A percentile compares a stretch with the other conserved stretches of the same genome.
Evolutionary conservation across 192 early-diverging fungal genomes (phyloP).

Genomic region (Geranomyces variabilis): DNA sequence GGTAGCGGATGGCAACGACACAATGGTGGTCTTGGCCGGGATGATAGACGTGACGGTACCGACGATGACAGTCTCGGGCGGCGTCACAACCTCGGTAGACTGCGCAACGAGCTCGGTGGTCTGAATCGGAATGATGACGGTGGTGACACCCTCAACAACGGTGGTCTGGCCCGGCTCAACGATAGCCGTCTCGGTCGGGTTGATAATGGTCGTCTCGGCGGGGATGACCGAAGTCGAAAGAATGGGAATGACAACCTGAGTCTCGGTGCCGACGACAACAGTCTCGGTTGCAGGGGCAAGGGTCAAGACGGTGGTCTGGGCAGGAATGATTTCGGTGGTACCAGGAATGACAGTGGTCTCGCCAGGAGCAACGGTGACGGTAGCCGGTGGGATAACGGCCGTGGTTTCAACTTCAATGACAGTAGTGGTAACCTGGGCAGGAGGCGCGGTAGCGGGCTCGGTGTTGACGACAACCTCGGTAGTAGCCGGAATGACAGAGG

Average conservation of each 20-base stretch:
- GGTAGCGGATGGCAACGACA: not conserved
- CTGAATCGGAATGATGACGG: not conserved
- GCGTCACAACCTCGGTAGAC: not conserved
- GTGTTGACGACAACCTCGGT: not conserved
- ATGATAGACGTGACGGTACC: not conserved
- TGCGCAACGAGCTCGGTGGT: not conserved
- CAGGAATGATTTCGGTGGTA: not conserved
- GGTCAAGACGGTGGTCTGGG: not conserved
- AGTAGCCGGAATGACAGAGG: not conserved
- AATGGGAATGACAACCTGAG: not conserved
- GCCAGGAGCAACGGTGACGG: not conserved
- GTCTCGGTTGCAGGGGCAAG: too few species aligned
- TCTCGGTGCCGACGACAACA: too few species aligned
- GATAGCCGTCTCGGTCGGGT: not conserved
- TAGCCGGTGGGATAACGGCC: not conserved
- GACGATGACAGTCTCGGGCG: not conserved
- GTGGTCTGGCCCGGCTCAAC: not conserved
- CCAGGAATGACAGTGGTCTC: not conserved
- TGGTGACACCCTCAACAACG: slow-evolving; percentile 2
- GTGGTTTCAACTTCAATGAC: not conserved
- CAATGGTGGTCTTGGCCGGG: not conserved
- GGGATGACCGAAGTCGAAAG: not conserved
- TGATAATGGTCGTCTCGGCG: not conserved
- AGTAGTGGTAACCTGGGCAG: not conserved
- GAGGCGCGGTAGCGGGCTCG: not conserved